Evolutionary conservation across 2,329 filamentous ascomycete genomes (phyloP), one percentile per base, ranked within the genome.

Genomic region (Cephalotrichum gorgonifer): DNA sequence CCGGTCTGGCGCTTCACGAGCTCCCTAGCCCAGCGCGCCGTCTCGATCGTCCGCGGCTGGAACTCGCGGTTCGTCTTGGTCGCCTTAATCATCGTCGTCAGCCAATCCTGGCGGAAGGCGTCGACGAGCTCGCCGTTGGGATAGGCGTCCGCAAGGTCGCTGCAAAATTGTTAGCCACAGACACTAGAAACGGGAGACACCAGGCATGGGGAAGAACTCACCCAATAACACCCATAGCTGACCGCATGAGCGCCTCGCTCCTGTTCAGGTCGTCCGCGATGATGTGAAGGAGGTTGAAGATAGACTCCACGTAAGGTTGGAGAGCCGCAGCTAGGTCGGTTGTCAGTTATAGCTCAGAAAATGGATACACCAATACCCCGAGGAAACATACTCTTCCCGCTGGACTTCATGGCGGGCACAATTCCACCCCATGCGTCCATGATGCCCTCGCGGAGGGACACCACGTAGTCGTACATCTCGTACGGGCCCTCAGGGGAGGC

Each of bases 401-500:
- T 87, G 47, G 76, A 70, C 74, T 93, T 95, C 85, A 97, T 89
- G 48, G 93, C 89, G 64, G 91, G 83, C 62, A 98, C 89, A 56
- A 95, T 93, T 56, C 93, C 93, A 60, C 90, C 89, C 90, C 94
- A 98, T 30, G 93, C 93, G 74, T 98, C 93, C 85, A 97, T 95
- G 57, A 98, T 97, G 57, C 91, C 93, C 64, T 98, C 94, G 48
- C 93, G 85, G 44, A 98, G 78, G 20, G 90, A 95, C 55, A 95
- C 81, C 57, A 98, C 85, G 64, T 98, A 98, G 68, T 97, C 91
- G 51, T 90, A 84, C 86, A 97, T 95, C 69, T 98, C 93, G 58
- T 90, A 93, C 46, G 86, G 86, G 51, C 86, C 83, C 56, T 96
- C 89, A 26, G 82, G 76, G 50, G 81, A 81, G 39, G 87, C 80